These are phyloP conservation scores for Blastocystis sp. DNA, from an alignment of 352 stramenopile genomes.

Conservation along the genomic window DNA sequence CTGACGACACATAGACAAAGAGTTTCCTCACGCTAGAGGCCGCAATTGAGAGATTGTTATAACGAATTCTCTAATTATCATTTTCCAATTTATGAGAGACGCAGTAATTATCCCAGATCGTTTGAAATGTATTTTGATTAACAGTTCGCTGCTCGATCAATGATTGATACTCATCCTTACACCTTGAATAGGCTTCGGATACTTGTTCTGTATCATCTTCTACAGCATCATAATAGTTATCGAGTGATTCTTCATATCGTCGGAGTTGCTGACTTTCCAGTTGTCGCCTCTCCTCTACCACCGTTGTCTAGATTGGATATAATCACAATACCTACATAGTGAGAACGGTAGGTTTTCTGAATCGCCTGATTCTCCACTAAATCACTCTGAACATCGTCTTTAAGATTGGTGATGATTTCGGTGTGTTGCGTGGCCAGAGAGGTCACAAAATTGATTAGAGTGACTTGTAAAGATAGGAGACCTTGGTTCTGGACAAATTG, in stretches of 20 bases:
- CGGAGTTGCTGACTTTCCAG: neutral
- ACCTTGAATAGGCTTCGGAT: neutral
- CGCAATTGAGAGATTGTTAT: slow-evolving; percentile 40
- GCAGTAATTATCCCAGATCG: slow-evolving; percentile 43
- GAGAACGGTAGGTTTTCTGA: slow-evolving; percentile 11
- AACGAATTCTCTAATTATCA: slow-evolving; percentile 27
- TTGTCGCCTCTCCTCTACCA: neutral
- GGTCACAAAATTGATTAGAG: slow-evolving; percentile 19
- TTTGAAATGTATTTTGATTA: neutral
- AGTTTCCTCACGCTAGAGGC: slow-evolving; percentile 22
- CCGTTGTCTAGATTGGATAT: neutral
- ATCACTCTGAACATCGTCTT: slow-evolving; percentile 20
- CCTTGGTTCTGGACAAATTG: slow-evolving; percentile 15
- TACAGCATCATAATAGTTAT: slow-evolving; percentile 29
- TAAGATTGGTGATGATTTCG: slow-evolving; percentile 22
- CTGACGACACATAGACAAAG: slow-evolving; percentile 34
- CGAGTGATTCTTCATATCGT: neutral
- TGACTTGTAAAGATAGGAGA: slow-evolving; percentile 12
- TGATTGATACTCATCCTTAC: neutral
- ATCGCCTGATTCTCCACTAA: slow-evolving; percentile 31
- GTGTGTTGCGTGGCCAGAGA: neutral
- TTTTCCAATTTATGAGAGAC: neutral
- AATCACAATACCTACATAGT: neutral
- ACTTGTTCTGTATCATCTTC: neutral
- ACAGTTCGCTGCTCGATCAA: neutral